A percentile compares a stretch with the other conserved stretches of the same genome.
These are phyloP conservation scores for Plantago coronopus DNA, from an alignment of 305 asterid genomes.

Conservation along the genomic window DNA sequence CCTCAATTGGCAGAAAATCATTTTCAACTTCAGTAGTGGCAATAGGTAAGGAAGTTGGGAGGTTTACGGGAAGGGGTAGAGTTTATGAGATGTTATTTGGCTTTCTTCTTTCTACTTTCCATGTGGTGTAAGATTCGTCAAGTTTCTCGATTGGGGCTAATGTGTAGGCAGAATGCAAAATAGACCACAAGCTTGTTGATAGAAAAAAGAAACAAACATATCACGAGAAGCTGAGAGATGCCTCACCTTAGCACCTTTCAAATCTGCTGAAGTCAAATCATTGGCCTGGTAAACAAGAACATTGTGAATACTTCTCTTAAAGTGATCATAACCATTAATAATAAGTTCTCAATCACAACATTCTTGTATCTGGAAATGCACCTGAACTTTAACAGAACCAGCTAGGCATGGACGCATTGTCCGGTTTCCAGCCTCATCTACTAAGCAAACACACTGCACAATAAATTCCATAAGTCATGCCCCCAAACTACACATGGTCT, in stretches of 20 bases:
- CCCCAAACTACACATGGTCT: constrained; percentile 9
- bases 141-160: no score
- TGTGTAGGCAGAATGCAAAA: no score
- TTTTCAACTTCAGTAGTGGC: no score
- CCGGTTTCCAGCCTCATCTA: constrained; percentile 85
- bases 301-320: constrained; percentile 11
- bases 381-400: constrained; percentile 91
- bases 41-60: no score
- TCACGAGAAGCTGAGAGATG: not conserved
- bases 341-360: constrained; percentile 23
- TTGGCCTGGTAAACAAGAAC: constrained; percentile 56
- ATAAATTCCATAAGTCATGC: constrained; percentile 14
- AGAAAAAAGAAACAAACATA: not conserved
- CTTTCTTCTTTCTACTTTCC: no score
- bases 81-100: no score
- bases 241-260: constrained; percentile 87
- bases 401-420: constrained; percentile 97
- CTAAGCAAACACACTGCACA: constrained; percentile 92
- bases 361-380: constrained; percentile 19
- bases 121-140: no score
- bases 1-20: no score
- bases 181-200: not conserved
- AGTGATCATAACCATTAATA: constrained; percentile 18
- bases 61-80: no score
- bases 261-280: constrained; percentile 66